Evolutionary conservation across 2,329 filamentous ascomycete species (phyloP).

Genomic region (Erysiphe pulchra): DNA sequence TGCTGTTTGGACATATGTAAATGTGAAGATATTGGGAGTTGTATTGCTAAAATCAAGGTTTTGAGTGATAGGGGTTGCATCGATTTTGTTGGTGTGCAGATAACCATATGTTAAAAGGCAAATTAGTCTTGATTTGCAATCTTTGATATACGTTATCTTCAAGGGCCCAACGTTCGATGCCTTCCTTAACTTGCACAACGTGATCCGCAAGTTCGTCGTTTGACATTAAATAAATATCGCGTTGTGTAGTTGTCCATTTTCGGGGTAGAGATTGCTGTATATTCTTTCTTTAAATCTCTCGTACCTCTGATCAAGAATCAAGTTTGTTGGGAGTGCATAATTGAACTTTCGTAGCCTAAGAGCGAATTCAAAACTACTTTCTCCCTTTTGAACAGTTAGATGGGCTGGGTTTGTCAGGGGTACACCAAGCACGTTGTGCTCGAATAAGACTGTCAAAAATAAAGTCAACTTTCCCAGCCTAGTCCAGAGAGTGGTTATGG

Average conservation of each 20-base stretch:
- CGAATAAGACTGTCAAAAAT: not conserved
- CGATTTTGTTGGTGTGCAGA: no score
- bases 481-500: not conserved
- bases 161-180: not conserved
- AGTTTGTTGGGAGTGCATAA: not conserved
- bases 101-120: no score
- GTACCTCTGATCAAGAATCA: not conserved
- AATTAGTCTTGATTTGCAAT: no score
- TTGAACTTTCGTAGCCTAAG: not conserved
- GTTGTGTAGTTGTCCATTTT: not conserved
- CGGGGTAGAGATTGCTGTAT: not conserved
- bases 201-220: not conserved
- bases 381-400: not conserved
- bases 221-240: not conserved
- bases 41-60: no score
- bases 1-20: no score
- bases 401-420: not conserved
- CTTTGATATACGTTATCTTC: not conserved
- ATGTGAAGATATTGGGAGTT: no score
- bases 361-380: not conserved
- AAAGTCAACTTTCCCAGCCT: not conserved
- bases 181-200: not conserved
- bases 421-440: not conserved
- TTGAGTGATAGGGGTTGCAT: no score
- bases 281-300: not conserved